Evolutionary conservation across 2,329 filamentous ascomycete genomes (phyloP).

Genomic region (Dothideomycetes sp.): DNA sequence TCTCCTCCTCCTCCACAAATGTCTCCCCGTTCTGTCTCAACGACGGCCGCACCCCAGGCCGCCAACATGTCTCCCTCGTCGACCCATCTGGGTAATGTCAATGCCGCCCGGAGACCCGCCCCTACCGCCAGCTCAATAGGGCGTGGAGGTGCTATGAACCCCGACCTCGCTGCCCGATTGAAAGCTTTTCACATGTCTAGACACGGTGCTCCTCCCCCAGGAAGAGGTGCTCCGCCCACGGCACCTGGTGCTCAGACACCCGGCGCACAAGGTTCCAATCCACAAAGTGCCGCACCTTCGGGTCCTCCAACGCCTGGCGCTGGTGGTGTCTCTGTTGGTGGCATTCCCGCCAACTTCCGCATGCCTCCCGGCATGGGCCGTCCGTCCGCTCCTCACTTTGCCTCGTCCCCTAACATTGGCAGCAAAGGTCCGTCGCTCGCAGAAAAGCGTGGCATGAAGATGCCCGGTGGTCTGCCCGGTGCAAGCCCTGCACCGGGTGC

Average conservation of each 20-base stretch:
- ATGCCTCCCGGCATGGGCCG: constrained; percentile 31
- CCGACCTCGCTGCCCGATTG: constrained; percentile 60
- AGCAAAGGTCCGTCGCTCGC: constrained; percentile 48
- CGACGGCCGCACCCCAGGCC: constrained; percentile 41
- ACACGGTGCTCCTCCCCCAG: constrained; percentile 44
- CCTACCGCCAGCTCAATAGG: constrained; percentile 31
- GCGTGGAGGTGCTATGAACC: constrained; percentile 37
- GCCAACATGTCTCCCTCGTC: constrained; percentile 67
- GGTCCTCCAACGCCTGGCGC: constrained; percentile 16
- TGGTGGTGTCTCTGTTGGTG: constrained; percentile 24
- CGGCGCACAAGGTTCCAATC: constrained; percentile 13
- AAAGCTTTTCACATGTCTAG: constrained; percentile 59
- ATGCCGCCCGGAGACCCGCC: constrained; percentile 51
- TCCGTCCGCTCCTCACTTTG: constrained; percentile 31
- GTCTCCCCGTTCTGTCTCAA: constrained; percentile 50
- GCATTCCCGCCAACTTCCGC: constrained; percentile 36
- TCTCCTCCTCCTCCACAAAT: constrained; percentile 33
- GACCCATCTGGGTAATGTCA: constrained; percentile 71
- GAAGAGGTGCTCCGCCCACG: constrained; percentile 19
- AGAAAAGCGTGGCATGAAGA: constrained; percentile 56
- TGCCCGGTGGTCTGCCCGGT: constrained; percentile 46
- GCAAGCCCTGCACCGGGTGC: constrained; percentile 37
- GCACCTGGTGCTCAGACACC: constrained; percentile 18
- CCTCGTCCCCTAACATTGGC: constrained; percentile 40
- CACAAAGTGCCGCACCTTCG: constrained; percentile 16